These are phyloP conservation scores for Hamigera avellanea DNA, from an alignment of 495 filamentous ascomycete genomes.

Conservation along the genomic window DNA sequence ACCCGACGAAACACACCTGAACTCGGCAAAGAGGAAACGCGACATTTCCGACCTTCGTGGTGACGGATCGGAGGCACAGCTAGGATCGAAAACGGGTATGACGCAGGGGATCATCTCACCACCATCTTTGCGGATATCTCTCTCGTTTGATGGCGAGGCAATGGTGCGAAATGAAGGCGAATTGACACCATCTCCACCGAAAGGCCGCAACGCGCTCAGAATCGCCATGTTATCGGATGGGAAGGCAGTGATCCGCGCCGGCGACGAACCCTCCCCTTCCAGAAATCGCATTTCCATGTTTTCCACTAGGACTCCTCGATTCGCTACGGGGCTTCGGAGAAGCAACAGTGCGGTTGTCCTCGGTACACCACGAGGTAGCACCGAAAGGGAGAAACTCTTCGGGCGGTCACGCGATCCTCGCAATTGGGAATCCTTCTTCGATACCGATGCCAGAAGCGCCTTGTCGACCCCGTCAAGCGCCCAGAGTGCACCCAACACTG, in stretches of 20 bases:
- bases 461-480: conserved; percentile 59
- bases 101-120: conserved; percentile 24
- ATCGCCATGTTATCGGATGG: conserved; percentile 42
- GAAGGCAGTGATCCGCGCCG: conserved; percentile 35
- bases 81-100: conserved; percentile 7
- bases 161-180: conserved; percentile 57
- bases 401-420: conserved; percentile 74
- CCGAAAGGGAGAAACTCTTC: conserved; percentile 29
- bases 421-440: conserved; percentile 76
- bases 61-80: conserved; percentile 5
- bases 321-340: conserved; percentile 43
- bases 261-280: conserved; percentile 36
- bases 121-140: conserved; percentile 46
- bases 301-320: conserved; percentile 37
- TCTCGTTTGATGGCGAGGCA: conserved; percentile 75
- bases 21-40: conserved; percentile 25
- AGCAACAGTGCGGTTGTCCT: conserved; percentile 47
- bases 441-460: conserved; percentile 58
- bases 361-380: conserved; percentile 15
- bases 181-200: conserved; percentile 60
- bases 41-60: conserved; percentile 20
- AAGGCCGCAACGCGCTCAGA: conserved; percentile 29
- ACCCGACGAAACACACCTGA: not conserved
- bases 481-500: conserved; percentile 58
- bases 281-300: conserved; percentile 42